phyloP scores from a whole-genome alignment of 306 rosid genomes.

The Senna siamea region DNA sequence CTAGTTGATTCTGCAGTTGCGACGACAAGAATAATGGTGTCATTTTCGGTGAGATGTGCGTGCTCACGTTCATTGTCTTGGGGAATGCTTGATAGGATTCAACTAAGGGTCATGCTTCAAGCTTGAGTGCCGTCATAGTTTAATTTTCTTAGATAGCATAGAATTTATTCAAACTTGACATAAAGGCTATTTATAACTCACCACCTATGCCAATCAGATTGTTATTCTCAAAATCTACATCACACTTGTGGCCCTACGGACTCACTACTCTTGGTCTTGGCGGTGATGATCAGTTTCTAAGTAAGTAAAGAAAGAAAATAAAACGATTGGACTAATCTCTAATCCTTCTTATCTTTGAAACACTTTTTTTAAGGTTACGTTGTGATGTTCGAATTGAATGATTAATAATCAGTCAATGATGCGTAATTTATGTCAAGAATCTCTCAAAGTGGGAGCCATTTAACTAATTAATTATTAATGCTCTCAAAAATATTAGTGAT shows the following conservation, averaged over 20 bases:
- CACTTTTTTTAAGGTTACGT: constrained; percentile 9
- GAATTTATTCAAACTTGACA: not conserved
- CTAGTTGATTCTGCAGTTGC: too few relatives aligned
- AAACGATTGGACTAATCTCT: constrained; percentile 36
- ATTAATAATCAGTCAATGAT: constrained; percentile 41
- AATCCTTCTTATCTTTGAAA: constrained; percentile 35
- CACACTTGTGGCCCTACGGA: too few relatives aligned
- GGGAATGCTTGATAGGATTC: not conserved
- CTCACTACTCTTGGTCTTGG: not conserved
- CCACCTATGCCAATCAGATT: not conserved
- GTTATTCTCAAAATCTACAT: not conserved
- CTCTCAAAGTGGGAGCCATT: constrained; percentile 30
- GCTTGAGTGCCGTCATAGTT: too few relatives aligned
- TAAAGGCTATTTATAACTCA: not conserved
- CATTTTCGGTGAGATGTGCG: not conserved
- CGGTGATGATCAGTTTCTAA: constrained; percentile 6
- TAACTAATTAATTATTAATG: not conserved
- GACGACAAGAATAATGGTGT: not conserved
- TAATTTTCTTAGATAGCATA: not conserved
- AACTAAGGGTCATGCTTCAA: not conserved
- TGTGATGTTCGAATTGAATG: constrained; percentile 37
- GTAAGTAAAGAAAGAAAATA: constrained; percentile 24
- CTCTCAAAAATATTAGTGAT: constrained; percentile 3
- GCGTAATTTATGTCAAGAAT: constrained; percentile 33
- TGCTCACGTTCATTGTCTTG: not conserved